These are phyloP conservation scores for Pneumocystis jirovecii DNA, from an alignment of 1,139 yeast genomes.

Conservation along the genomic window DNA sequence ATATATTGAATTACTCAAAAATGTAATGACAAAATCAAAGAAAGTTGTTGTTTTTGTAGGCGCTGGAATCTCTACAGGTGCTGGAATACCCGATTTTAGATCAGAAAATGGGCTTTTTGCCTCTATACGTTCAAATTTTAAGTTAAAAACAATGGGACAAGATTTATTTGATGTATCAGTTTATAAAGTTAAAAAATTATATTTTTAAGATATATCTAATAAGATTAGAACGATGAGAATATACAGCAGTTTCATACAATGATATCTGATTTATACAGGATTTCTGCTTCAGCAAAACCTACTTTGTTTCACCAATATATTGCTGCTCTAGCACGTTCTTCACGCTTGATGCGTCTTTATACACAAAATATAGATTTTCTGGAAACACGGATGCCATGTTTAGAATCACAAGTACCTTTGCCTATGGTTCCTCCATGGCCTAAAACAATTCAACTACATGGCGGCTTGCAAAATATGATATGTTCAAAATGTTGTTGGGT, in stretches of 20 bases:
- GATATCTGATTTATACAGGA: neutral
- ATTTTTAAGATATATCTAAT: neutral
- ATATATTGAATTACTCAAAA: neutral
- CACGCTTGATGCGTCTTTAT: slow-evolving; percentile 65
- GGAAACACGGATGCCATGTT: slow-evolving; percentile 31
- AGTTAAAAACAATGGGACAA: neutral
- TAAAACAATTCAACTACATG: slow-evolving; percentile 82
- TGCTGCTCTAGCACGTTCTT: slow-evolving; percentile 45
- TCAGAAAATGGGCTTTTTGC: slow-evolving; percentile 65
- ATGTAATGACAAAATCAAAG: neutral
- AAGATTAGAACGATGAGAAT: neutral
- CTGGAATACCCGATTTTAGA: slow-evolving; percentile 83
- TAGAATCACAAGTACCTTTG: slow-evolving; percentile 12
- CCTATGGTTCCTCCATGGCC: slow-evolving; percentile 20
- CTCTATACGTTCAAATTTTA: neutral
- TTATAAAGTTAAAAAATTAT: neutral
- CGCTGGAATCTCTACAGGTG: slow-evolving; percentile 80
- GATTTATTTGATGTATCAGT: neutral
- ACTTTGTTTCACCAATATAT: slow-evolving; percentile 76
- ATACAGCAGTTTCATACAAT: neutral
- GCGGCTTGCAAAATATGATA: slow-evolving; percentile 59
- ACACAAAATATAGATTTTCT: slow-evolving; percentile 66
- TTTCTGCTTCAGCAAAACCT: slow-evolving; percentile 39
- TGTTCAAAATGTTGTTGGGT: slow-evolving; percentile 54
- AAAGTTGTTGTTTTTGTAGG: slow-evolving; percentile 27